Evolutionary conservation across 2,329 filamentous ascomycete species (phyloP).

Genomic region (Pezizomycotina sp.): DNA sequence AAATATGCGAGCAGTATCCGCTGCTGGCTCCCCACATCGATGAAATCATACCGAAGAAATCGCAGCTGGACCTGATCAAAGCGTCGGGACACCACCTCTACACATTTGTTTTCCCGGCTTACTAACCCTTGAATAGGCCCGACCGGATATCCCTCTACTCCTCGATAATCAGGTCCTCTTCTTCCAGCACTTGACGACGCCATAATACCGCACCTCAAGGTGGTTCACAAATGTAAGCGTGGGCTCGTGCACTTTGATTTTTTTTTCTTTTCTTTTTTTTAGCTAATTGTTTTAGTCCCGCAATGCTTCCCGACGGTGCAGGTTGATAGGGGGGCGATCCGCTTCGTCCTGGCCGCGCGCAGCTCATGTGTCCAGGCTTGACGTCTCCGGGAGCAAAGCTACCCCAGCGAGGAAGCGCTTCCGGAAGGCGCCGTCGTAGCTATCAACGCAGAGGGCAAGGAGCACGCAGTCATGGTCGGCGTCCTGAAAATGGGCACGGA

Average conservation of each 20-base stretch:
- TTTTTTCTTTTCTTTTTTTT: background rate
- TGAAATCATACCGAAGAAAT: slow-evolving; percentile 87
- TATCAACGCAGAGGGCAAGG: slow-evolving; percentile 83
- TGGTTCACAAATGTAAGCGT: slow-evolving; percentile 48
- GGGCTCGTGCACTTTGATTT: too few species aligned
- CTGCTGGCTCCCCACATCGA: slow-evolving; percentile 77
- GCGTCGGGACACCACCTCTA: slow-evolving; percentile 26
- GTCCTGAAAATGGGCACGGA: slow-evolving; percentile 67
- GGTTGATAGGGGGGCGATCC: slow-evolving; percentile 89
- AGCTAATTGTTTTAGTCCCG: slow-evolving; percentile 38
- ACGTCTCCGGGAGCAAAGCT: slow-evolving; percentile 69
- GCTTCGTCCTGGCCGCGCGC: slow-evolving; percentile 81
- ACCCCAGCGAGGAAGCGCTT: slow-evolving; percentile 46
- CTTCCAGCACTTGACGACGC: slow-evolving; percentile 67
- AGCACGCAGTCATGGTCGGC: slow-evolving; percentile 76
- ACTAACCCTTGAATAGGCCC: slow-evolving; percentile 35
- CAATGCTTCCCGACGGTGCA: slow-evolving; percentile 65
- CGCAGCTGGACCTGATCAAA: slow-evolving; percentile 77
- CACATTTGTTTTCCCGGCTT: background rate
- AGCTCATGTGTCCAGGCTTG: slow-evolving; percentile 88
- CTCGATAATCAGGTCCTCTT: slow-evolving; percentile 66
- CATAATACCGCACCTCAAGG: slow-evolving; percentile 69
- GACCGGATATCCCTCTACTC: slow-evolving; percentile 83
- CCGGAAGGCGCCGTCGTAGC: slow-evolving; percentile 71
- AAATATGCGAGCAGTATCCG: slow-evolving; percentile 70